A percentile compares a stretch with the other conserved stretches of the same genome.
Conservation (phyloP, 345 rosid genomes). For the Ceriops zippeliana region DNA sequence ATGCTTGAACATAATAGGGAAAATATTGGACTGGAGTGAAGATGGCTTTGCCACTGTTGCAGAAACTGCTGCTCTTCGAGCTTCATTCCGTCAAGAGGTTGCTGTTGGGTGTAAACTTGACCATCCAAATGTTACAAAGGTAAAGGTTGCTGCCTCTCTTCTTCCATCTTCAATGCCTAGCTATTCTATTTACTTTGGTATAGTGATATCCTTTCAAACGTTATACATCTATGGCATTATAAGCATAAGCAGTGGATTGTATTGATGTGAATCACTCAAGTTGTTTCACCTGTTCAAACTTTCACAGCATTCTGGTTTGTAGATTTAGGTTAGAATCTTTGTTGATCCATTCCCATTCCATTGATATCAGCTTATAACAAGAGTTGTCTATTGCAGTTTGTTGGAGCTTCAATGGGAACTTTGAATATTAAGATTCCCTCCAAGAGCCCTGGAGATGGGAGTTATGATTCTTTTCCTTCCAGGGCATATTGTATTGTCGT, state of each 20-base stretch:
- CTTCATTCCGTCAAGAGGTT: constrained; percentile 33
- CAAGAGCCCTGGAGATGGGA: constrained; percentile 9
- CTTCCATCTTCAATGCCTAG: background rate
- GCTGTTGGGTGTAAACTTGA: constrained; percentile 37
- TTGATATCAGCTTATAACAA: constrained; percentile 1
- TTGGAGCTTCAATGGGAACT: constrained; percentile 39
- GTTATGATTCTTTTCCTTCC: constrained; percentile 23
- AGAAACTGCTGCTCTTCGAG: constrained; percentile 30
- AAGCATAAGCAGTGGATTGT: background rate
- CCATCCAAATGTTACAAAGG: constrained; percentile 35
- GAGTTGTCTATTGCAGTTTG: constrained; percentile 22
- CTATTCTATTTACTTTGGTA: background rate
- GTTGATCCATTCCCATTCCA: background rate
- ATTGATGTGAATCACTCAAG: background rate
- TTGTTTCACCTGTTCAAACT: background rate
- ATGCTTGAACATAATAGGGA: constrained; percentile 15
- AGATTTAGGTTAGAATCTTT: background rate
- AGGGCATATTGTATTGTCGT: constrained; percentile 32
- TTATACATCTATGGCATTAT: background rate
- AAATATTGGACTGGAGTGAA: constrained; percentile 34
- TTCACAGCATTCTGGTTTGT: background rate
- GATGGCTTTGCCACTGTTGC: constrained; percentile 34
- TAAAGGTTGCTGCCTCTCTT: background rate
- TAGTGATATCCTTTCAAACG: background rate
- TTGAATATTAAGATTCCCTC: constrained; percentile 31